Base-by-base conservation (phyloP, 2,329 filamentous ascomycete species). In the Cadophora luteo-olivacea region DNA sequence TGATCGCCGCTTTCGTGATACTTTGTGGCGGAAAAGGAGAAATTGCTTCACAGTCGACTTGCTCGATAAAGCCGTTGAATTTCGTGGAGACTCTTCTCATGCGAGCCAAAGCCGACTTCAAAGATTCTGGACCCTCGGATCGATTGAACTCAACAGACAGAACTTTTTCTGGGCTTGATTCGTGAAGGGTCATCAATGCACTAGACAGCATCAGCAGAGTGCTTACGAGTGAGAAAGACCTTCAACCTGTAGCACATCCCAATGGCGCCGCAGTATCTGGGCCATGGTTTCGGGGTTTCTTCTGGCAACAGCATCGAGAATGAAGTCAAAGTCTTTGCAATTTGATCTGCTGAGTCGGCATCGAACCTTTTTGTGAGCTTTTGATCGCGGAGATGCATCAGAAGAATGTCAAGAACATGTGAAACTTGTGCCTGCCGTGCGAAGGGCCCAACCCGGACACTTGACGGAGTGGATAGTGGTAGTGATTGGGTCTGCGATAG, bases 341-440 rank as follows among this genome's bases (percentile, higher is more conserved):
- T 64, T 48, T 72, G 71, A 62, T 71, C 66, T 5, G 61, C 68
- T 45, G 68, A 68, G 38, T 70, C 68, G 24, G 25, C 36, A 55
- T 71, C 62, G n/a, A 68, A 49, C 14, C 29, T 51, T 5, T 33
- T 11, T 48, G 12, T 61, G 7, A 55, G 22, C 7, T 33, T 58
- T 22, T 49, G 52, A 32, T 70, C 65, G 14, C 25, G 51, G 4
- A 70, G 66, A 48, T 70, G 65, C 54, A 65, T 64, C 29, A 69
- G 48, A 19, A 72, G 52, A 22, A 70, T 70, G 48, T 68, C 49
- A 8, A 72, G 48, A 14, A 73, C 45, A 24, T 73, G 71, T 1
- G 69, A 72, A 6, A 73, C 65, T 64, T 73, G 71, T 19, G 71
- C 71, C 68, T 73, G 68, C 54, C 71, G 57, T 19, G 71, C 69